Evolutionary conservation across 2,329 filamentous ascomycete genomes (phyloP).

Genomic region (Colletotrichum sp.): DNA sequence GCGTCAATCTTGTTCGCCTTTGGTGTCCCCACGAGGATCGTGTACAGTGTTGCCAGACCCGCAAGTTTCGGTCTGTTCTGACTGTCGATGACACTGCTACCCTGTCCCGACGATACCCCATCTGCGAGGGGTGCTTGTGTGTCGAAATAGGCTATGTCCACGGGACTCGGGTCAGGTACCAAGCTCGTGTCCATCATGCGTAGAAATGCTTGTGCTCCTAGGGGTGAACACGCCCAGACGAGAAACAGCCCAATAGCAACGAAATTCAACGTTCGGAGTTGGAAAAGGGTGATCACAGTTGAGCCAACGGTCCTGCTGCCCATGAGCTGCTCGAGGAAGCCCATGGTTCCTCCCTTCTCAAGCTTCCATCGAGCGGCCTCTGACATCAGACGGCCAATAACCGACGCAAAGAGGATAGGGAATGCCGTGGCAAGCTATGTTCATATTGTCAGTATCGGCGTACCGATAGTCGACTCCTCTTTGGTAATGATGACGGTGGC

Average conservation of each 20-base stretch:
- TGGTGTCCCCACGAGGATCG: constrained; percentile 24
- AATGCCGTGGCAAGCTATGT: neutral
- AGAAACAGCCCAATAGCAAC: constrained; percentile 28
- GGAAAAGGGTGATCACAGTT: neutral
- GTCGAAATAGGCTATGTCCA: neutral
- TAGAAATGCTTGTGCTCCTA: constrained; percentile 33
- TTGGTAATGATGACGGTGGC: neutral
- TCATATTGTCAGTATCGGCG: neutral
- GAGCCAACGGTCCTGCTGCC: neutral
- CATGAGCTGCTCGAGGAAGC: neutral
- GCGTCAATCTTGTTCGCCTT: constrained; percentile 19
- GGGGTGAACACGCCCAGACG: constrained; percentile 33
- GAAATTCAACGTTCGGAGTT: constrained; percentile 28
- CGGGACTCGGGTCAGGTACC: neutral
- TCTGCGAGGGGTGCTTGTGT: neutral
- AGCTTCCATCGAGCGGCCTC: neutral
- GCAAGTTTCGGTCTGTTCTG: neutral
- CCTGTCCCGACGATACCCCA: neutral
- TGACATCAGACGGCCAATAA: neutral
- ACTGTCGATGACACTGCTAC: neutral
- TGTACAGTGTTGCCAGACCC: constrained; percentile 8
- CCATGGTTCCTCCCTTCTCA: neutral
- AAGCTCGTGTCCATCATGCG: constrained; percentile 11
- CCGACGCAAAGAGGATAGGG: neutral
- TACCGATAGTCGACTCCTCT: neutral